Base-by-base conservation (phyloP, 2,329 filamentous ascomycete species). In the Venturia aucupariae region DNA sequence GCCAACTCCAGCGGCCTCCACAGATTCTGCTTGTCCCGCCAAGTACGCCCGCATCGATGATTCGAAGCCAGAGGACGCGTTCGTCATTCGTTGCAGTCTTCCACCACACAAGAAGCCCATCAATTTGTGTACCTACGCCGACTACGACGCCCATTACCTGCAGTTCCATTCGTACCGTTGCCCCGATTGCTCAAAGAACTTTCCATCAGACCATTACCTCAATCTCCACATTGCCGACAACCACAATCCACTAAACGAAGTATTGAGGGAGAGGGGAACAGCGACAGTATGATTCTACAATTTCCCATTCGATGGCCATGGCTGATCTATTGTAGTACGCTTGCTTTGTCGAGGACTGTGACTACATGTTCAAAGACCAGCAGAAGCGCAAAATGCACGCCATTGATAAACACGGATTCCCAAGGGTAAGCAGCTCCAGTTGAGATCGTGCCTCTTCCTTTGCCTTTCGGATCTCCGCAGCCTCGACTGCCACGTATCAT, bases 351-450 rank as follows among this genome's bases (percentile, higher is more conserved):
- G 89, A 96, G 72, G 87, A 83, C 60, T 99, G 94, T 75, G 90
- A 94, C 66, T 85, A 89, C 68, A 87, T 91, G 73, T 97, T 92
- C 77, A 86, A 84, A 64, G 92, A 90, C 4, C 86, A 89, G 38
- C 86, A 90, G 71, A 97, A 96, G 76, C 85, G 94, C 55, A 84
- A 90, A 41, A 85, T 90, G 73, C 93, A 99, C 79, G 81, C 96
- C 68, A 90, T 96, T 69, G 92, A 96, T 79, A 97, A 96, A 77
- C 94, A 99, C 75, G 83, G 88, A 77, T 99, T 94, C 72, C 93
- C 92, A 13, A 86, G 85, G 72, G 79, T 80, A 71, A 67, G 72
- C 32, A 55, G 24, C 3, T 4, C 24, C 24, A 15, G 7, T 24
- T 60, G 27, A 60, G 19, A 38, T 22, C 22, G 42, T 17, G 46